phyloP scores from a whole-genome alignment of 2,329 filamentous ascomycete species.

The Talaromyces sp. region DNA sequence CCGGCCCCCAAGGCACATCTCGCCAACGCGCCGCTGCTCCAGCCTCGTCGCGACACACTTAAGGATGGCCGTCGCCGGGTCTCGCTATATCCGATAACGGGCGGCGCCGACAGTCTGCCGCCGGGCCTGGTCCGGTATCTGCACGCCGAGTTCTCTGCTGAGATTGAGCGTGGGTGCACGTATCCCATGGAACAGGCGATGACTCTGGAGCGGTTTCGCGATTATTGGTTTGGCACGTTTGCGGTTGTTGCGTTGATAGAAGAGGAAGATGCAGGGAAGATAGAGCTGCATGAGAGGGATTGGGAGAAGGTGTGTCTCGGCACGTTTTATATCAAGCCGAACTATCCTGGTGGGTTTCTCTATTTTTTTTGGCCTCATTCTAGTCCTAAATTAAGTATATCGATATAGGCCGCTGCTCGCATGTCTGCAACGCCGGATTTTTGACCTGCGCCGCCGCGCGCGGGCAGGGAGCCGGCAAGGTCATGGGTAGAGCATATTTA shows the following conservation, averaged over 20 bases:
- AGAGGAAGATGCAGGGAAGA: conserved; percentile 12
- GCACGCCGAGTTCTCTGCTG: conserved; percentile 29
- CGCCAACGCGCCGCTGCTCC: conserved; percentile 17
- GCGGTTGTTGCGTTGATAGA: conserved; percentile 27
- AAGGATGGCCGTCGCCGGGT: conserved; percentile 15
- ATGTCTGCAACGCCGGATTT: conserved; percentile 37
- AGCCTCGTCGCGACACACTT: conserved; percentile 20
- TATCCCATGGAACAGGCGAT: conserved; percentile 36
- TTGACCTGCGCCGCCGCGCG: conserved; percentile 29
- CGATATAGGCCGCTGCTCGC: conserved; percentile 31
- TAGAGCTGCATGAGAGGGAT: conserved; percentile 20
- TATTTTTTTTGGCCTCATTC: neutral
- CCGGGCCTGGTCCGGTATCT: conserved; percentile 23
- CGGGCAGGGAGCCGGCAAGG: conserved; percentile 29
- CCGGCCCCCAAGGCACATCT: conserved; percentile 20
- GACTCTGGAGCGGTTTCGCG: conserved; percentile 24
- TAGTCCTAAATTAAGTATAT: neutral
- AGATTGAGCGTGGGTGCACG: conserved; percentile 32
- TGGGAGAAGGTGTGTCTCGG: conserved; percentile 34
- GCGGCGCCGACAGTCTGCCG: conserved; percentile 20
- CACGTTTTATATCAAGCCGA: conserved; percentile 39
- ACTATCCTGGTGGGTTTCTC: conserved; percentile 33
- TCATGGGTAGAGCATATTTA: conserved; percentile 35
- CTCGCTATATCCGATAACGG: conserved; percentile 23
- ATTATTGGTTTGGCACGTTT: conserved; percentile 39